Base-by-base conservation (phyloP, 352 stramenopile genomes). In the Globisporangium barbulae region DNA sequence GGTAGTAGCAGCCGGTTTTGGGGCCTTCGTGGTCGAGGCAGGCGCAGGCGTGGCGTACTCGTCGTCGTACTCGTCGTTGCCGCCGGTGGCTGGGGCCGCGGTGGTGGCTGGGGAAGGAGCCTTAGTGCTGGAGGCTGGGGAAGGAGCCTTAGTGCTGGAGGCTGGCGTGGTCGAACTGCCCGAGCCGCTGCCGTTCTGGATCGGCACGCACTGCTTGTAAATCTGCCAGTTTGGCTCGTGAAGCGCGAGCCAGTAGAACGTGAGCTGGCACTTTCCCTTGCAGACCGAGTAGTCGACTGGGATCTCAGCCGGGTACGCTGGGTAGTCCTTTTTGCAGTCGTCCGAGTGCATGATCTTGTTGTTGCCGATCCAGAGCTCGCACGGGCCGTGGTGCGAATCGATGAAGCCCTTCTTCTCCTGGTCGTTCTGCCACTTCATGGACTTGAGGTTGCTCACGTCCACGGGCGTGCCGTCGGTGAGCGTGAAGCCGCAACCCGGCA, bases 231-330 rank as follows among this genome's bases (percentile, higher is more conserved):
- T 73, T 15, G 71, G 53, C 47, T 76, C 60, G 53, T 86, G 77
- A 50, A 89, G 28, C 45, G 78, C 74, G 50, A 88, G 22, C 80
- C 80, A 88, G 76, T 83, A 87, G 65, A 90, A 89, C 13, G 56
- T 73, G 52, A 91, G 75, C 17, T 52, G 69, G 39, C 80, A 86
- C 30, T 81, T 75, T 39, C 74, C 73, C 37, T 45, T 73, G 65
- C 79, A 91, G 1, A 67, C 63, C 13, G 74, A 75, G 52, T 73
- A 89, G 60, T 89, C 75, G 39, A 89, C 61, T 3, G 74, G 71
- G 47, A 91, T 74, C 13, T 76, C 55, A 6, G 78, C 79, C 13
- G 82, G 82, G 64, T 81, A 85, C 1, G 2, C 49, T 5, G 56
- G 69, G 65, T 67, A 88, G 37, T 71, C 62, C 2, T 53, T 67